A percentile compares a stretch with the other conserved stretches of the same genome.
Evolutionary conservation across 805 yeast genomes (phyloP).

Genomic region (Nakazawaea wyomingensis): DNA sequence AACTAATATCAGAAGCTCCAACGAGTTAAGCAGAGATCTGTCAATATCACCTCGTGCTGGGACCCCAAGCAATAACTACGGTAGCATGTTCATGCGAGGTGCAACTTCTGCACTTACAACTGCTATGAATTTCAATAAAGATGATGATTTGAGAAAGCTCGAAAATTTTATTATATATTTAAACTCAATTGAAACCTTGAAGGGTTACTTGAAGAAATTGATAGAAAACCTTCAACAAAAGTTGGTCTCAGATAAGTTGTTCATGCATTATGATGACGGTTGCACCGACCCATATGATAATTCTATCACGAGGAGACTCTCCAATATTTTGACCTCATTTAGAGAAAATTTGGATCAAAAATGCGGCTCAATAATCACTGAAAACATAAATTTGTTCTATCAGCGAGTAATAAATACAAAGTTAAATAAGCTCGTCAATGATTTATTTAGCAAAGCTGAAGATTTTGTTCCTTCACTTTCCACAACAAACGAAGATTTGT

Average conservation of each 20-base stretch:
- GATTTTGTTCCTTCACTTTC: conserved; percentile 25
- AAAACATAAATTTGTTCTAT: conserved; percentile 37
- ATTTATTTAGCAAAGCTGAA: conserved; percentile 33
- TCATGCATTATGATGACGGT: conserved; percentile 28
- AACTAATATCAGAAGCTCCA: conserved; percentile 10
- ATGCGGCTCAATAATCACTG: conserved; percentile 34
- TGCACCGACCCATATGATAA: conserved; percentile 4
- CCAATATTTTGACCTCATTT: not conserved
- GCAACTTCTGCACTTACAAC: conserved; percentile 33
- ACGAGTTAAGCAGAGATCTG: conserved; percentile 16
- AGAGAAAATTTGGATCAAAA: conserved; percentile 17
- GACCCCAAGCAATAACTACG: conserved; percentile 20
- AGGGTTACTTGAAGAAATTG: conserved; percentile 51
- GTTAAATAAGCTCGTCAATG: conserved; percentile 28
- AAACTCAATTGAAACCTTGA: conserved; percentile 66
- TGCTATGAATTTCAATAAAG: conserved; percentile 29
- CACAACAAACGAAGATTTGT: conserved; percentile 23
- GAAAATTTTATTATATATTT: conserved; percentile 60
- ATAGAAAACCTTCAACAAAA: conserved; percentile 34
- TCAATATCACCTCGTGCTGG: conserved; percentile 24
- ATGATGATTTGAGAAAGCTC: conserved; percentile 42
- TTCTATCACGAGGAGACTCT: conserved; percentile 2
- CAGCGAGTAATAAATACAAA: conserved; percentile 31
- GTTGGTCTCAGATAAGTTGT: conserved; percentile 22
- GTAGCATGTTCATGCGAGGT: conserved; percentile 35